Evolutionary conservation across 1,284 basidiomycete genomes (phyloP), one percentile per base, ranked within the genome.

Genomic region (Trametes pubescens): DNA sequence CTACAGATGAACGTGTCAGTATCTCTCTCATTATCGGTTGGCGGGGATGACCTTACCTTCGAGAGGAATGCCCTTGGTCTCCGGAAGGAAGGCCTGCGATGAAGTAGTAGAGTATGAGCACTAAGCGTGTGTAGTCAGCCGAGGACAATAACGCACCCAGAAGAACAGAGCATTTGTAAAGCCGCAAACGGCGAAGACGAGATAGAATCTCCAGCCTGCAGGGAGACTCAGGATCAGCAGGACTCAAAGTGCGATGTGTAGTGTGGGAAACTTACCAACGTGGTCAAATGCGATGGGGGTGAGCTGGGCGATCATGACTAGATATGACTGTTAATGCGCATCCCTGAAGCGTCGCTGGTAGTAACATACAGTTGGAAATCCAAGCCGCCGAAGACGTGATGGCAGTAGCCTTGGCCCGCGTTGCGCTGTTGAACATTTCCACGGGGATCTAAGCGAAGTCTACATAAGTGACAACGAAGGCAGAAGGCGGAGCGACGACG

Each of bases 151-250:
- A 8, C 26, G 13, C 57, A 69, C 67, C 82, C 83, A 88, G 69
- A 88, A 82, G 65, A 84, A 84, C 6, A 88, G 69, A 0, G 86
- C 86, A 70, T 89, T 89, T 14, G 86, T 85, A 74, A 86, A 84
- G 10, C 82, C 80, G 70, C 85, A 86, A 57, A 90, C 82, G 2
- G 86, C 86, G 64, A 89, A 89, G 22, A 88, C 83, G 47, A 89
- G 78, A 73, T 81, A 82, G 73, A 79, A 83, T 75, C 77, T 80
- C 81, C 81, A 83, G 7, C 72, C 71, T 69, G 35, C 13, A 14
- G 29, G 14, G 24, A 18, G 16, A 18, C 3, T 8, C 29, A 8
- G 29, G 26, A 18, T 29, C 26, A 49, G 24, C 7, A 7, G 16
- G 4, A 7, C 18, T 32, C 11, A 32, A 29, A 7, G 16, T 26